Conservation (phyloP, 2,329 filamentous ascomycete genomes). For the Alternaria brassicae region DNA sequence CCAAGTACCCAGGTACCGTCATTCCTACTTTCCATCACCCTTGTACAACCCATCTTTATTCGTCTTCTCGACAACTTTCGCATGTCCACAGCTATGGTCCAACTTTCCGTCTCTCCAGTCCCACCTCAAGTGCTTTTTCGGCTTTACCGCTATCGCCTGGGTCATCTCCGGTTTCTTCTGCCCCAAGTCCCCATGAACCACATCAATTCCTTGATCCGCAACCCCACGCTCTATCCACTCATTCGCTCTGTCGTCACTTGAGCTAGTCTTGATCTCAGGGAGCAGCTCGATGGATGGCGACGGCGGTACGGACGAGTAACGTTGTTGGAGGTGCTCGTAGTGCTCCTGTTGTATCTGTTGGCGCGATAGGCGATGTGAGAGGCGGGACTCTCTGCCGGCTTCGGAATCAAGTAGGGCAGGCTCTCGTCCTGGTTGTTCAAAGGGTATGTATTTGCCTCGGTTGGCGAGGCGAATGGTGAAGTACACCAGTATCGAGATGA, state of each 20-base stretch:
- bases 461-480: constrained; percentile 18
- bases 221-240: constrained; percentile 28
- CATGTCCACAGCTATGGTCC: not conserved
- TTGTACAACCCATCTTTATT: not conserved
- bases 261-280: constrained; percentile 18
- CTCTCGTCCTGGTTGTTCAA: not conserved
- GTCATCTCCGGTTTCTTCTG: constrained; percentile 4
- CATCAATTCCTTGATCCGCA: not conserved
- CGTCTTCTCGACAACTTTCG: not conserved
- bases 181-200: constrained; percentile 13
- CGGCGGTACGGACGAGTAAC: constrained; percentile 10
- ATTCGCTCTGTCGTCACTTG: constrained; percentile 21
- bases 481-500: constrained; percentile 27
- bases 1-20: not conserved
- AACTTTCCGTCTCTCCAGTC: constrained; percentile 3
- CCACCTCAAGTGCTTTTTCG: constrained; percentile 11
- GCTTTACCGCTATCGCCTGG: constrained; percentile 1
- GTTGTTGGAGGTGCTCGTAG: constrained; percentile 11
- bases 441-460: not conserved
- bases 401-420: constrained; percentile 7
- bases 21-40: not conserved
- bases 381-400: not conserved
- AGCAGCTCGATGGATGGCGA: constrained; percentile 19
- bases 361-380: constrained; percentile 12
- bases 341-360: constrained; percentile 13